A percentile compares a stretch with the other conserved stretches of the same genome.
phyloP scores from a whole-genome alignment of 345 rosid genomes.

The Gossypium sturtianum region DNA sequence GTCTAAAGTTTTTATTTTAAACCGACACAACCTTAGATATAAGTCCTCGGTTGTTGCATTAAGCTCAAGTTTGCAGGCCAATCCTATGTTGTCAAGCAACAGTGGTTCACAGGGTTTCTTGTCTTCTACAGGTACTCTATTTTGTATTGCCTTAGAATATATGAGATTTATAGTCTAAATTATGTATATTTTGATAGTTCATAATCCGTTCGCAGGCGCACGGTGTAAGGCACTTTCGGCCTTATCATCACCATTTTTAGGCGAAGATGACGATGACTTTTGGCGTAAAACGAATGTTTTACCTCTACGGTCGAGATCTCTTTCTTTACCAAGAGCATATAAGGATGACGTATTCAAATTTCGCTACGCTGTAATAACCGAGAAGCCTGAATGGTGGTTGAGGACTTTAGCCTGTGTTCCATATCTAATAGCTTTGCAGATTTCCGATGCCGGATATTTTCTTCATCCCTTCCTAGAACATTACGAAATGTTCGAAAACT shows the following conservation, averaged over 20 bases:
- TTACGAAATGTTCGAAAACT: constrained; percentile 37
- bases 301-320: constrained; percentile 16
- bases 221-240: background rate
- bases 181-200: background rate
- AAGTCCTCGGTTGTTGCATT: background rate
- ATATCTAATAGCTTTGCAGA: constrained; percentile 68
- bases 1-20: background rate
- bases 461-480: constrained; percentile 63
- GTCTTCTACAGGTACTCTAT: background rate
- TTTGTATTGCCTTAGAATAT: background rate
- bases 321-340: constrained; percentile 21
- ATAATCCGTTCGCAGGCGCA: background rate
- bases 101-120: background rate
- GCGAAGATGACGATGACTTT: background rate
- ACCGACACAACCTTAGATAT: background rate
- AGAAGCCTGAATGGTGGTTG: constrained; percentile 83
- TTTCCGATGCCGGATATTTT: constrained; percentile 60
- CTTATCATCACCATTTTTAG: background rate
- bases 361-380: constrained; percentile 28
- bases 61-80: background rate
- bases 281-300: background rate
- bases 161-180: background rate
- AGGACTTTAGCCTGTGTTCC: constrained; percentile 67
- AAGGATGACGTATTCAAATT: constrained; percentile 40
- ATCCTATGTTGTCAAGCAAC: background rate